Base-by-base conservation (phyloP, 1,139 yeast species). In the Nakaseomyces bracarensis region DNA sequence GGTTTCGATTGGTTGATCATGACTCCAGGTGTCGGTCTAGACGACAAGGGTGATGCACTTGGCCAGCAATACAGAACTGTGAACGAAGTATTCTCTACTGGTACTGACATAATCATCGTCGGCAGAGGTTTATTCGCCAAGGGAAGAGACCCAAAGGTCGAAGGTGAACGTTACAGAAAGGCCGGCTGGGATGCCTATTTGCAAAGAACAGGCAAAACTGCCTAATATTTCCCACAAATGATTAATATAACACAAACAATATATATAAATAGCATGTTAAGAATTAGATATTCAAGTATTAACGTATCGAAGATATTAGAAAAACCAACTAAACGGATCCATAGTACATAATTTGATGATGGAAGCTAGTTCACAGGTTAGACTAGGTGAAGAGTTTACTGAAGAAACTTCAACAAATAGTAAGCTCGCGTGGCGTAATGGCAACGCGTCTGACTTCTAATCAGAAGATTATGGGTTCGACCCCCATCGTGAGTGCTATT, bases 1-100 rank as follows among this genome's bases (percentile, higher is more conserved):
- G 91, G 87, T 0, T 87, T 82, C 55, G 98, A 91, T 65, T 93
- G 96, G 95, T 67, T 93, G 42, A 76, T 87, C 44, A 79, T 93
- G 89, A 91, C 98, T 1, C 99, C 99, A 0, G 99, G 99, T 46
- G 98, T 93, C 36, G 97, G 97, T 1, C 72, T 93, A 46, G 98
- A 89, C 60, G 97, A 89, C 58, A 91, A 82, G 64, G 97, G 97
- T n/a, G 99, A 91, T 62, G 79, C 79, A 1, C 72, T 91, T 48
- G 99, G 99, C 18, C 99, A 93, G 66, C 98, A 91, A 65, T 93
- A 93, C 65, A 74, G 98, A 62, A 78, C 96, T 6, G 98, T 91
- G 3, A 78, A 77, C 52, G 85, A 84, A 48, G 98, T 87, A 22
- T 69, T 85, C 7, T 61, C 75, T 19, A 77, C 82, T 3, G 98